phyloP scores from a whole-genome alignment of 495 filamentous ascomycete genomes.

The Halenospora varia region DNA sequence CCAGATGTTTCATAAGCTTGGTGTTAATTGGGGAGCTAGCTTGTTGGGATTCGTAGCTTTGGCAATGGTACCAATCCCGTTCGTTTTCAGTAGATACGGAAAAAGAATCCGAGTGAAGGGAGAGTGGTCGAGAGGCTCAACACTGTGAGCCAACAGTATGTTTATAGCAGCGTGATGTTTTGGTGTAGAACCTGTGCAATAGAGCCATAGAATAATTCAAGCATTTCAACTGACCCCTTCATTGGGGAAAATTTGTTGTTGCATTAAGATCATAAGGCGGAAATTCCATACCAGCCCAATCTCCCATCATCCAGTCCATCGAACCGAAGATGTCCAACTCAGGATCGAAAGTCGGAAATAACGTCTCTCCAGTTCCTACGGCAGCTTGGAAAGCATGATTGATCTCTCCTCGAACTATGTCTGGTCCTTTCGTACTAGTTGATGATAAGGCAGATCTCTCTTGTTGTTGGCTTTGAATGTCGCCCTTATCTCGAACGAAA shows the following conservation, averaged over 20 bases:
- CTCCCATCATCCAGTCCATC: constrained; percentile 1
- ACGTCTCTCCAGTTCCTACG: not conserved
- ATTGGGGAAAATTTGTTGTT: not conserved
- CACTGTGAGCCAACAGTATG: not conserved
- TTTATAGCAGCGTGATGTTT: not conserved
- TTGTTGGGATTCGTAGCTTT: constrained; percentile 60
- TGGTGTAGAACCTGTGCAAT: not conserved
- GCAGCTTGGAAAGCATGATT: not conserved
- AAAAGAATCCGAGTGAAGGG: constrained; percentile 23
- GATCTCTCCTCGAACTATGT: no score
- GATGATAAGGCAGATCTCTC: not conserved
- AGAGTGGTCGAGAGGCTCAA: constrained; percentile 24
- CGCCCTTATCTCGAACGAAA: not conserved
- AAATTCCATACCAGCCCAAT: not conserved
- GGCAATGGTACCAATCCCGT: constrained; percentile 63
- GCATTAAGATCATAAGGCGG: not conserved
- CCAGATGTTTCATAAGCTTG: constrained; percentile 59
- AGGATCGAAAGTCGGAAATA: not conserved
- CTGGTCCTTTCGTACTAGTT: not conserved
- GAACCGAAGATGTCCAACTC: not conserved
- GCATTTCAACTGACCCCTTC: not conserved
- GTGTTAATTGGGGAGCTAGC: constrained; percentile 60
- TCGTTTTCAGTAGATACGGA: constrained; percentile 66
- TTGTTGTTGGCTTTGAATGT: not conserved
- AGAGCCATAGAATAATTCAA: not conserved